Evolutionary conservation across 208 protist species (phyloP).

Genomic region (Leishmania tropica): DNA sequence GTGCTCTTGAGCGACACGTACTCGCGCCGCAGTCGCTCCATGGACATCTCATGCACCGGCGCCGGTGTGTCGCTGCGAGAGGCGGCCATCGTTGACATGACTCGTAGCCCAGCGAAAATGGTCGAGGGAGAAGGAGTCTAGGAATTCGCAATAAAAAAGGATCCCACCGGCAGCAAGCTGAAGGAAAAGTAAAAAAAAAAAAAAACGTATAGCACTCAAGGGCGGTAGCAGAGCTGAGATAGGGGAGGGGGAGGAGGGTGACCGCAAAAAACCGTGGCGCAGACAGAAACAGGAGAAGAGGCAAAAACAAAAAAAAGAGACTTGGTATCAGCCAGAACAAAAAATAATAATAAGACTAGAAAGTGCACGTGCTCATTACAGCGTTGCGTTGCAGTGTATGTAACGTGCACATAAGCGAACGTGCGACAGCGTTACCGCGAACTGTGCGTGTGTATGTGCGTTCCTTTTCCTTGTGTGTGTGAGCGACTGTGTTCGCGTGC

Average conservation of each 20-base stretch:
- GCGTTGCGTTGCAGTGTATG: background rate
- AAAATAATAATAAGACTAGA: background rate
- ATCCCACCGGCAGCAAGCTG: background rate
- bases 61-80: constrained; percentile 20
- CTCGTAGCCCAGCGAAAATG: background rate
- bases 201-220: background rate
- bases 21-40: constrained; percentile 59
- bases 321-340: background rate
- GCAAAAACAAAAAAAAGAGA: background rate
- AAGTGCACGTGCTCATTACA: background rate
- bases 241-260: background rate
- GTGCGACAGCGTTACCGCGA: background rate
- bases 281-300: background rate
- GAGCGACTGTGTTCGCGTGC: background rate
- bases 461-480: background rate
- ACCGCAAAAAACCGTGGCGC: background rate
- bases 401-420: background rate
- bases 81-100: constrained; percentile 10
- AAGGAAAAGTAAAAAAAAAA: background rate
- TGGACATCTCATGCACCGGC: constrained; percentile 53
- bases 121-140: background rate
- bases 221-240: background rate
- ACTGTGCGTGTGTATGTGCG: background rate
- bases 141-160: background rate
- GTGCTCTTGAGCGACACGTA: constrained; percentile 52